A percentile compares a stretch with the other conserved stretches of the same genome.
phyloP scores from a whole-genome alignment of 2,329 filamentous ascomycete species.

The Colletotrichum lupini region DNA sequence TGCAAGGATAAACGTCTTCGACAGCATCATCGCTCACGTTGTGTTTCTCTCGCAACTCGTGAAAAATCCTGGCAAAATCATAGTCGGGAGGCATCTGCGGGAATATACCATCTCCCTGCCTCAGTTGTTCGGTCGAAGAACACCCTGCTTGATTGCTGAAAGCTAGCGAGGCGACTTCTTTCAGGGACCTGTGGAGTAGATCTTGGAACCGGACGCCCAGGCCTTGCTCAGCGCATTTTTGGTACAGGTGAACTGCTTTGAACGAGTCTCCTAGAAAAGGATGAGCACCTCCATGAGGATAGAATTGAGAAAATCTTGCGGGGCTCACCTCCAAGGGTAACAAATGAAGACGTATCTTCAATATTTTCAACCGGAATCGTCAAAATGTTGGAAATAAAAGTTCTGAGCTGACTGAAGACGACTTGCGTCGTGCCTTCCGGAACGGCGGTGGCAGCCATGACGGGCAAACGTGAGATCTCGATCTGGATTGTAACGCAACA shows the following conservation, averaged over 20 bases:
- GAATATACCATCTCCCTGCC: not conserved
- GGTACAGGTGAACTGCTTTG: constrained; percentile 19
- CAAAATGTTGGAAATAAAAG: not conserved
- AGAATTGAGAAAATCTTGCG: not conserved
- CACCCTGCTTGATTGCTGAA: too few relatives aligned
- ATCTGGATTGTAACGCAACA: not conserved
- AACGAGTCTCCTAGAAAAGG: constrained; percentile 15
- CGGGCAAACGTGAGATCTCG: not conserved
- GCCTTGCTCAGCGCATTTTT: constrained; percentile 25
- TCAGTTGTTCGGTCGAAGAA: not conserved
- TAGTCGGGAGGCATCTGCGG: constrained; percentile 5
- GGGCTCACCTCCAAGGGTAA: constrained; percentile 16
- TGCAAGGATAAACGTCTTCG: constrained; percentile 50
- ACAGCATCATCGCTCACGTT: constrained; percentile 24
- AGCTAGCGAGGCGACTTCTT: not conserved
- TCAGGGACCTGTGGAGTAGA: constrained; percentile 10
- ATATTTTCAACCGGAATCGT: not conserved
- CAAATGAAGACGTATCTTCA: constrained; percentile 15
- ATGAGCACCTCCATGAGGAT: not conserved
- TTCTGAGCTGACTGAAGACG: not conserved
- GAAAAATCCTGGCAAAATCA: not conserved
- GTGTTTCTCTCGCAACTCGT: not conserved
- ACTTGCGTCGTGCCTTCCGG: not conserved
- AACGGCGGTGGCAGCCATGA: not conserved
- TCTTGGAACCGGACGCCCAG: constrained; percentile 20